Percentiles rank a stretch among this genome's conserved stretches.
Evolutionary conservation across 257 asterid genomes (phyloP).

Genomic region (Solanum gandarillasii): DNA sequence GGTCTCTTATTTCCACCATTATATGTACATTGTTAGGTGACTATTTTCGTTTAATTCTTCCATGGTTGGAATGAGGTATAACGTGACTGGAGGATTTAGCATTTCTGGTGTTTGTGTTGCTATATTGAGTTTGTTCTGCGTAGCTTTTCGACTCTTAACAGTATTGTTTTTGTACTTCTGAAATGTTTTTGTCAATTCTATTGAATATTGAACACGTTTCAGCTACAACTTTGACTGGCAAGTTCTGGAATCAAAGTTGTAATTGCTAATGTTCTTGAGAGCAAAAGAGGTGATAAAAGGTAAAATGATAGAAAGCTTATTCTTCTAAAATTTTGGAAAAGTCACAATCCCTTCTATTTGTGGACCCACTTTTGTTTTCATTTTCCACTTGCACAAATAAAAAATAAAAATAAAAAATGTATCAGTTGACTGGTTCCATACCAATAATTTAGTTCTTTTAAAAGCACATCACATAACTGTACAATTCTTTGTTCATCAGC

Average conservation of each 20-base stretch:
- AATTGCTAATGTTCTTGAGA: background rate
- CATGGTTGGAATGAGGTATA: background rate
- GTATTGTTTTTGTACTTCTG: background rate
- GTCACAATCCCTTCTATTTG: no score
- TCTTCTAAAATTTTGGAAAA: no score
- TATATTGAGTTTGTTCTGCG: background rate
- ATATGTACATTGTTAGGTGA: background rate
- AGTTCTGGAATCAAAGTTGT: background rate
- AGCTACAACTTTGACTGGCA: background rate
- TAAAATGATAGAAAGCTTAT: no score
- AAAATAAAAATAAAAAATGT: no score
- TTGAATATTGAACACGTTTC: background rate
- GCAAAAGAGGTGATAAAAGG: background rate
- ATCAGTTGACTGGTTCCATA: background rate
- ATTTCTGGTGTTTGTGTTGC: background rate
- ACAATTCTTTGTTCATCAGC: background rate
- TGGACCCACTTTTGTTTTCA: background rate
- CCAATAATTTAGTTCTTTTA: background rate
- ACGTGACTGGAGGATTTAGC: background rate
- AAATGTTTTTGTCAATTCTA: background rate
- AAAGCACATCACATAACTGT: background rate
- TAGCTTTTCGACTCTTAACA: background rate
- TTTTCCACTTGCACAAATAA: background rate
- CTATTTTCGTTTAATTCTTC: background rate
- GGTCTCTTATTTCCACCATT: background rate